These are phyloP conservation scores for Ophiostoma sp. DNA, from an alignment of 2,329 filamentous ascomycete species.

Conservation along the genomic window DNA sequence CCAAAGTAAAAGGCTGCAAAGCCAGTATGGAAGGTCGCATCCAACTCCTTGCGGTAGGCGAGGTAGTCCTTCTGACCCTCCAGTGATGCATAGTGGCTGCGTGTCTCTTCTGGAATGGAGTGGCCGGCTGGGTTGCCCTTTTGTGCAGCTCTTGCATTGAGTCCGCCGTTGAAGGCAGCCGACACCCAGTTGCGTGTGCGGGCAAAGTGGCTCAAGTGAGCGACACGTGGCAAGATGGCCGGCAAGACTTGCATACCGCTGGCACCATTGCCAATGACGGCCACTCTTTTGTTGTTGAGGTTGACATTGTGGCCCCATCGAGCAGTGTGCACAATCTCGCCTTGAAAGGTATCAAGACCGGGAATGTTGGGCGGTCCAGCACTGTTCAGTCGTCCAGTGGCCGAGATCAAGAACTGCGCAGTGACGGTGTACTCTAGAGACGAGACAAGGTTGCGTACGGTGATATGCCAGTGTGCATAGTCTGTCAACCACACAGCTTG, in stretches of 20 bases:
- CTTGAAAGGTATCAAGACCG: neutral
- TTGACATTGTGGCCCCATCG: neutral
- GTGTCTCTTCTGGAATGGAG: neutral
- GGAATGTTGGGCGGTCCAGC: conserved; percentile 7
- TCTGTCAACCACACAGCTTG: neutral
- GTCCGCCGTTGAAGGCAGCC: conserved; percentile 14
- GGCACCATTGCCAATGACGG: conserved; percentile 30
- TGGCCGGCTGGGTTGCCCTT: conserved; percentile 10
- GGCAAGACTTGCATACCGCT: conserved; percentile 27
- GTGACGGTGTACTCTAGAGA: neutral
- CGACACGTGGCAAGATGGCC: conserved; percentile 18
- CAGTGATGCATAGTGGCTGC: neutral
- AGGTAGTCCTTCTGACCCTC: neutral
- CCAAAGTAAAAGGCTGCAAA: neutral
- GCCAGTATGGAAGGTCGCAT: conserved; percentile 13
- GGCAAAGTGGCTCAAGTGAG: conserved; percentile 26
- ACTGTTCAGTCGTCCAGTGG: conserved; percentile 16
- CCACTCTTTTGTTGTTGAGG: conserved; percentile 24
- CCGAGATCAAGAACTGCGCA: conserved; percentile 4
- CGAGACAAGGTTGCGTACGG: neutral
- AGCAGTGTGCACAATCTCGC: conserved; percentile 1
- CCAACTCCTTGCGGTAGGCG: conserved; percentile 7
- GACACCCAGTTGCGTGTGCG: conserved; percentile 27
- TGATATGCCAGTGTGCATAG: neutral
- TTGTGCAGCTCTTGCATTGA: neutral